These are phyloP conservation scores for Saprolegnia diclina DNA, from an alignment of 352 stramenopile species.

Conservation along the genomic window DNA sequence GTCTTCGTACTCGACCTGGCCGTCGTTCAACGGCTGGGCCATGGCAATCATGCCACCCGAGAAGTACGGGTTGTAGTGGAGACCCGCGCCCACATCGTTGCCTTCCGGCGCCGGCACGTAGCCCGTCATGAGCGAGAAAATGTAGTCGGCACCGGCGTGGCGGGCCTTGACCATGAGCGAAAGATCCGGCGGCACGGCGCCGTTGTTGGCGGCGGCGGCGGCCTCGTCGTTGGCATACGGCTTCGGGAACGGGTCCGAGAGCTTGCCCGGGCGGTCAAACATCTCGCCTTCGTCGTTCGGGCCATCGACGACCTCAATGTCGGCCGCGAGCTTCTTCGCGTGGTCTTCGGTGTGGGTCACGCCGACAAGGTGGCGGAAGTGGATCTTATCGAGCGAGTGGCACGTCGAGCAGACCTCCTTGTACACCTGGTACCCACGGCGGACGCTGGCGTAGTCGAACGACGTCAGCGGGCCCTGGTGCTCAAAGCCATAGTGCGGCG, in stretches of 20 bases:
- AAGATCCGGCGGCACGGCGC: conserved; percentile 96
- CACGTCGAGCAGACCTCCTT: conserved; percentile 97
- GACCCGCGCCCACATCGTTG: conserved; percentile 72
- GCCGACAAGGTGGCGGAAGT: conserved; percentile 97
- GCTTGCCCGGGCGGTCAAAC: conserved; percentile 98
- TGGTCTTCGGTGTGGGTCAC: conserved; percentile 94
- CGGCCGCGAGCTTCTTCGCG: conserved; percentile 86
- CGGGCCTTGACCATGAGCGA: conserved; percentile 97
- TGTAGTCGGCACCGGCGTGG: conserved; percentile 94
- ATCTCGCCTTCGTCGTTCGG: conserved; percentile 98
- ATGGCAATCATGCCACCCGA: conserved; percentile 97
- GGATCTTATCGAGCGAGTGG: conserved; percentile 95
- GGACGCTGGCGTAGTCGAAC: conserved; percentile 91
- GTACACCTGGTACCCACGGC: conserved; percentile 99
- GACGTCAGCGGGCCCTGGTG: conserved; percentile 78
- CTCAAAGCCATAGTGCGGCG: conserved; percentile 85
- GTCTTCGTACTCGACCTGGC: conserved; percentile 97
- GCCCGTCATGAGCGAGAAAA: conserved; percentile 96
- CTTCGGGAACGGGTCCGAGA: conserved; percentile 92
- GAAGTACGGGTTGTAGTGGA: conserved; percentile 99
- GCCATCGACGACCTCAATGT: conserved; percentile 96
- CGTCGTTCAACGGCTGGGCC: conserved; percentile 95
- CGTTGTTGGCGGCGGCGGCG: conserved; percentile 95
- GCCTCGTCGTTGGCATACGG: conserved; percentile 98
- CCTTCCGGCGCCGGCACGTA: conserved; percentile 94